Evolutionary conservation across 1,284 basidiomycete species (phyloP), one percentile per base, ranked within the genome.

Genomic region (Gymnopus androsaceus): DNA sequence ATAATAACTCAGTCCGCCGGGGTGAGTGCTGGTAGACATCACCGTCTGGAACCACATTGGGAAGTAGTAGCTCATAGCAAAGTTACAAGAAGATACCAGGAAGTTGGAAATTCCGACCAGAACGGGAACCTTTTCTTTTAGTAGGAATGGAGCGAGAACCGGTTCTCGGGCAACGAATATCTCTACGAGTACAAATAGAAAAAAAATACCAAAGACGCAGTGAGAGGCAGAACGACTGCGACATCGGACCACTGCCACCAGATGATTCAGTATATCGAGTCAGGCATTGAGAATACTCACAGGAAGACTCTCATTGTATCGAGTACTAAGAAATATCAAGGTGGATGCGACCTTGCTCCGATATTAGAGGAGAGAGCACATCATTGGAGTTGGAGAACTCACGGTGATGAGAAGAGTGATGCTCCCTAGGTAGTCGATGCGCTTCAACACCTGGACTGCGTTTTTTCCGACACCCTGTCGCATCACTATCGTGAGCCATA

Each of bases 21-120:
- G 11, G 72, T 75, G 7, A 7, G 89, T 84, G 46, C 77, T 87
- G 12, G 87, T 83, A 48, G 90, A 71, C 61, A 83, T 75, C 11
- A 94, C 92, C 0, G 88, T 90, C 69, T 94, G 90, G 69, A 94
- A 94, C 87, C 85, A 93, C 70, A 89, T 88, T 1, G 92, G 92
- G 67, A 83, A 90, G 71, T 90, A 91, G 71, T 91, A 90, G 69
- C 83, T 85, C 61, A 88, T 76, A 0, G 84, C 74, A 63, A 93
- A 89, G 64, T 90, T 91, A 68, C 85, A 90, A 21, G 81, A 77
- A 1, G 87, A 76, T 17, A 92, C 87, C 28, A 91, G 78, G 64
- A 92, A 88, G 66, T 93, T 92, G 64, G 84, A 87, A 48, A 76
- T 70, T 7, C 87, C 86, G 30, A 91, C 83, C 1, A 91, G 77